Percentiles rank a stretch among this genome's conserved stretches.
These are phyloP conservation scores for Leccinum insigne DNA, from an alignment of 1,284 basidiomycete species.

Conservation along the genomic window DNA sequence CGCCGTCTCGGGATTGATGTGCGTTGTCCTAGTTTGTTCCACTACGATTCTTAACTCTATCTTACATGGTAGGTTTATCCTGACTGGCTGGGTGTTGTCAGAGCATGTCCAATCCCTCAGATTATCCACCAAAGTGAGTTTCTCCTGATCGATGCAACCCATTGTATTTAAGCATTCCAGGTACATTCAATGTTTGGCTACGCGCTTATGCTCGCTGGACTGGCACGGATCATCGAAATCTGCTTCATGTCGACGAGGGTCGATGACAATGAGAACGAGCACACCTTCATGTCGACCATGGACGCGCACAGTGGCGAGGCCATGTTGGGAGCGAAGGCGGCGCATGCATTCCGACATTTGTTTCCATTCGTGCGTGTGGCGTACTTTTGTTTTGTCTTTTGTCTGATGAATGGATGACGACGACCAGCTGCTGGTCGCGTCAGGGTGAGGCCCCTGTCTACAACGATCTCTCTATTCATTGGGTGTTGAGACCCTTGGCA, in stretches of 20 bases:
- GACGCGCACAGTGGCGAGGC: slow-evolving; percentile 10
- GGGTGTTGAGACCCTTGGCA: slow-evolving; percentile 17
- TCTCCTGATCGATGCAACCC: background rate
- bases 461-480: background rate
- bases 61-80: slow-evolving; percentile 58
- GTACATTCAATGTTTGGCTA: slow-evolving; percentile 86
- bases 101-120: slow-evolving; percentile 85
- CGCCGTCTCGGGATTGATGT: slow-evolving; percentile 86
- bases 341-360: slow-evolving; percentile 78
- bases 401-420: slow-evolving; percentile 1
- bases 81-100: slow-evolving; percentile 96
- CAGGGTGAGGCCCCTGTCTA: slow-evolving; percentile 43
- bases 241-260: slow-evolving; percentile 59
- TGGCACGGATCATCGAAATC: slow-evolving; percentile 84
- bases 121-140: slow-evolving; percentile 74
- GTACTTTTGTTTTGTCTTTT: background rate
- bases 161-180: slow-evolving; percentile 36
- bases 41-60: background rate
- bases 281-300: slow-evolving; percentile 49
- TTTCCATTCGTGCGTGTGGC: slow-evolving; percentile 74
- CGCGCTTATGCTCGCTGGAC: slow-evolving; percentile 84
- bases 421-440: slow-evolving; percentile 61
- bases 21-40: slow-evolving; percentile 23
- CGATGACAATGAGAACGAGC: slow-evolving; percentile 58
- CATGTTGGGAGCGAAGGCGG: slow-evolving; percentile 36